Conservation (phyloP, 139 green algal species). For the Auxenochlorella pyrenoidosa region DNA sequence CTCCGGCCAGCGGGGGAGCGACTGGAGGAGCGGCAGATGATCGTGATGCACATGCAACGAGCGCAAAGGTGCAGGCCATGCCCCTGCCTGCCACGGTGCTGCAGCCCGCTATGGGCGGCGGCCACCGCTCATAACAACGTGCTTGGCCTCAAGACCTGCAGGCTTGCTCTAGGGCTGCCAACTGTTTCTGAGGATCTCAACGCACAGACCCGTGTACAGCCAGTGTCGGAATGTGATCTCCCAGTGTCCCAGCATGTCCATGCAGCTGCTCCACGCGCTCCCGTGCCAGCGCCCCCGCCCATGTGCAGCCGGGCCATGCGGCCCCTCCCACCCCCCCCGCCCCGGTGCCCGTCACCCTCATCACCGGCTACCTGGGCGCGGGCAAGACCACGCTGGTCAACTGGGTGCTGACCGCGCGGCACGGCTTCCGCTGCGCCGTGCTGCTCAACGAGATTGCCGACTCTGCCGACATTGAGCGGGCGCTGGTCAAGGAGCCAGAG, state of each 20-base stretch:
- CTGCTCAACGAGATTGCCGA: constrained; percentile 94
- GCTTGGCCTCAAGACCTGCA: too few species aligned
- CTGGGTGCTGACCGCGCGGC: constrained; percentile 85
- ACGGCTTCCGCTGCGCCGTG: constrained; percentile 84
- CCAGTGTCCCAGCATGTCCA: too few species aligned
- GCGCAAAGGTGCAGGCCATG: not conserved
- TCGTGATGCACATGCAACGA: not conserved
- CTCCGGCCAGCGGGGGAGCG: not conserved
- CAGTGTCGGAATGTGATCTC: too few species aligned
- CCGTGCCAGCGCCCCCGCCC: not conserved
- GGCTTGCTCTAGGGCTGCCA: too few species aligned
- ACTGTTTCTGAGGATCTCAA: too few species aligned
- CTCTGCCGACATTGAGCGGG: constrained; percentile 82
- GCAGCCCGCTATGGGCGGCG: not conserved
- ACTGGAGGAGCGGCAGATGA: not conserved
- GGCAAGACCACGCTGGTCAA: constrained; percentile 94
- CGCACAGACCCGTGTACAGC: too few species aligned
- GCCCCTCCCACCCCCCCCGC: not conserved
- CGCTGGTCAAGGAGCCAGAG: constrained; percentile 74
- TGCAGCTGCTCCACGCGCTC: not conserved
- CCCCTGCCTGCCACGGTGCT: not conserved
- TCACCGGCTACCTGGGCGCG: constrained; percentile 62
- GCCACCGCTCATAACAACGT: too few species aligned
- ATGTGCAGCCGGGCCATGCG: not conserved
- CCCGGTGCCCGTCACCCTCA: constrained; percentile 71